Evolutionary conservation across 257 asterid species (phyloP).

Genomic region (Buddleja alternifolia): DNA sequence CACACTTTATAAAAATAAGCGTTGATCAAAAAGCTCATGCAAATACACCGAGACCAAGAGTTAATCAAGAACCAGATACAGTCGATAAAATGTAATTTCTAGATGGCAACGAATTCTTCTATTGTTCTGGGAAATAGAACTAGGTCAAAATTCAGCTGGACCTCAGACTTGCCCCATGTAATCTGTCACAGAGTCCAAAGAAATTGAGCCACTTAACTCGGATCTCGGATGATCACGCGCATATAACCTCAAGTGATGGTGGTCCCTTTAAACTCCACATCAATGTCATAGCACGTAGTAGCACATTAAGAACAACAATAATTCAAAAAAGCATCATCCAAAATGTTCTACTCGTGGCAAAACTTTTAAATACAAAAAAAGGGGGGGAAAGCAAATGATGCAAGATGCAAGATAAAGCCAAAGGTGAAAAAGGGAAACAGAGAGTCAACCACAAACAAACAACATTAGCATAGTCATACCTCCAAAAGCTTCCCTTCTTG

Average conservation of each 20-base stretch:
- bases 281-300: neutral
- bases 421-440: neutral
- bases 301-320: neutral
- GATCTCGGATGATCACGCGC: neutral
- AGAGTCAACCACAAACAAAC: slow-evolving; percentile 13
- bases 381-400: too few relatives aligned
- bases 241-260: neutral
- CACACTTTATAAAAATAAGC: neutral
- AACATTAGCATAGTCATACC: slow-evolving; percentile 43
- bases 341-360: neutral
- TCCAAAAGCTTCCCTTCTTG: slow-evolving; percentile 91
- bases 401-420: slow-evolving; percentile 14
- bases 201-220: neutral
- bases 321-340: slow-evolving; percentile 6
- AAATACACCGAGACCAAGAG: neutral
- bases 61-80: neutral
- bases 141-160: slow-evolving; percentile 16
- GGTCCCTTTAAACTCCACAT: slow-evolving; percentile 14
- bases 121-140: slow-evolving; percentile 1
- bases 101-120: neutral
- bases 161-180: neutral
- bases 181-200: neutral
- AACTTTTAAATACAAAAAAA: neutral
- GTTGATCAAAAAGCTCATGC: neutral
- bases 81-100: neutral